Evolutionary conservation across 2,329 filamentous ascomycete genomes (phyloP).

Genomic region (Apiospora kogelbergensis): DNA sequence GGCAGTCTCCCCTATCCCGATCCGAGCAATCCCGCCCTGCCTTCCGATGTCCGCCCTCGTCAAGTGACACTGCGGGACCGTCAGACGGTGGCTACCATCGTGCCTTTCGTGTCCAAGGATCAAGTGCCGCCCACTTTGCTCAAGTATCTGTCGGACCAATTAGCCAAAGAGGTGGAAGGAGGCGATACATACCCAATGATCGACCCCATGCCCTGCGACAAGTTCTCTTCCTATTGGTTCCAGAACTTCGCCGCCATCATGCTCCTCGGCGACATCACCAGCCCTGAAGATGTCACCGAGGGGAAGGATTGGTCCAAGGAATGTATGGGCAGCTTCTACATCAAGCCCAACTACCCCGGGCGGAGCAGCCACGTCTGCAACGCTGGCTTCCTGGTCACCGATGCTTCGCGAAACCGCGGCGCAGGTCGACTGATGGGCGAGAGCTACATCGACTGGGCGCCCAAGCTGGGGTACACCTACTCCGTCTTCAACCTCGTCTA

Average conservation of each 20-base stretch:
- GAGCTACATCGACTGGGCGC: conserved; percentile 75
- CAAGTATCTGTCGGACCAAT: conserved; percentile 76
- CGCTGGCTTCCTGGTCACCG: conserved; percentile 74
- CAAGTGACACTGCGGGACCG: conserved; percentile 83
- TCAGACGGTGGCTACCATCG: conserved; percentile 78
- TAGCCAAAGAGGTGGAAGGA: conserved; percentile 88
- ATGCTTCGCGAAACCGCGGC: conserved; percentile 70
- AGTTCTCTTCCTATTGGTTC: conserved; percentile 85
- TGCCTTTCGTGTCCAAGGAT: conserved; percentile 76
- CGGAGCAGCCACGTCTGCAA: conserved; percentile 91
- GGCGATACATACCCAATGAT: conserved; percentile 92
- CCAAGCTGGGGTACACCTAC: conserved; percentile 82
- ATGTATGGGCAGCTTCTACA: conserved; percentile 88
- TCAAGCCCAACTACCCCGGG: conserved; percentile 92
- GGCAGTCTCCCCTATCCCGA: conserved; percentile 66
- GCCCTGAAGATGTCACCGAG: conserved; percentile 57
- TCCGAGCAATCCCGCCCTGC: conserved; percentile 61
- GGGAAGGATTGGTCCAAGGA: conserved; percentile 74
- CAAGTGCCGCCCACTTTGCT: conserved; percentile 76
- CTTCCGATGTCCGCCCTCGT: conserved; percentile 67
- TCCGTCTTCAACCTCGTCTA: conserved; percentile 94
- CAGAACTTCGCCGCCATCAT: conserved; percentile 87
- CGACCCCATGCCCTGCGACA: conserved; percentile 69
- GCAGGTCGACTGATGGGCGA: conserved; percentile 76
- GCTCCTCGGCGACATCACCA: conserved; percentile 74